Conservation (phyloP, 495 filamentous ascomycete genomes). For the Delitschia confertaspora region DNA sequence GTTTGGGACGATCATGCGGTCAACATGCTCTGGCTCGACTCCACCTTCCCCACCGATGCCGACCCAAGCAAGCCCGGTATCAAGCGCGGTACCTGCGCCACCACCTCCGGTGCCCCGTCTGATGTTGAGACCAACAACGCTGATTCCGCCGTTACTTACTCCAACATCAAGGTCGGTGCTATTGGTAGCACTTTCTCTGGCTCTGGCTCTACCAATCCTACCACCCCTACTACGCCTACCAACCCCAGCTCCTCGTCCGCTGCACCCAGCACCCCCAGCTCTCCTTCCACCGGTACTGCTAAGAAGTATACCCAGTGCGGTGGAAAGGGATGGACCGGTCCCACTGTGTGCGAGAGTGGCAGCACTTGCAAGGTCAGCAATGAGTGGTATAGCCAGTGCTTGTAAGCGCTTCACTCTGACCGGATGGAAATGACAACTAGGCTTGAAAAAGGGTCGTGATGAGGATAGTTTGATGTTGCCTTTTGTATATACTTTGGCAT, state of each 20-base stretch:
- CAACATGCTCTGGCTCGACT: conserved; percentile 83
- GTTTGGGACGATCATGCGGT: conserved; percentile 68
- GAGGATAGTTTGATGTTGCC: too few species aligned
- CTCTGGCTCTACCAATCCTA: not conserved
- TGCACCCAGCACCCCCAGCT: too few species aligned
- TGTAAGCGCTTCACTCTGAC: too few species aligned
- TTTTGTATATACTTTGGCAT: too few species aligned
- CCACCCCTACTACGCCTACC: not conserved
- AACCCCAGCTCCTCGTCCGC: too few species aligned
- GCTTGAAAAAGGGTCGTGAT: too few species aligned
- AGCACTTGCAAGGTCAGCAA: conserved; percentile 7
- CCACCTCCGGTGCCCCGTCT: conserved; percentile 48
- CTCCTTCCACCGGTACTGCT: conserved; percentile 23
- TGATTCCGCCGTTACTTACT: conserved; percentile 50
- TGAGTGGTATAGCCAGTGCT: conserved; percentile 26
- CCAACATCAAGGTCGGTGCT: conserved; percentile 58
- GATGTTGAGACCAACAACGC: conserved; percentile 48
- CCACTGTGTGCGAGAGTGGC: conserved; percentile 38
- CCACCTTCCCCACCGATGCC: conserved; percentile 54
- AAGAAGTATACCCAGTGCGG: conserved; percentile 44
- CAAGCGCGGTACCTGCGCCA: conserved; percentile 58
- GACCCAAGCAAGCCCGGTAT: conserved; percentile 51
- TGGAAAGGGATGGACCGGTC: conserved; percentile 41
- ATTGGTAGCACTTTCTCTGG: conserved; percentile 37
- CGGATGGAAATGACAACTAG: too few species aligned